Conservation (phyloP, 2,329 filamentous ascomycete species). For the Alternaria rosae region DNA sequence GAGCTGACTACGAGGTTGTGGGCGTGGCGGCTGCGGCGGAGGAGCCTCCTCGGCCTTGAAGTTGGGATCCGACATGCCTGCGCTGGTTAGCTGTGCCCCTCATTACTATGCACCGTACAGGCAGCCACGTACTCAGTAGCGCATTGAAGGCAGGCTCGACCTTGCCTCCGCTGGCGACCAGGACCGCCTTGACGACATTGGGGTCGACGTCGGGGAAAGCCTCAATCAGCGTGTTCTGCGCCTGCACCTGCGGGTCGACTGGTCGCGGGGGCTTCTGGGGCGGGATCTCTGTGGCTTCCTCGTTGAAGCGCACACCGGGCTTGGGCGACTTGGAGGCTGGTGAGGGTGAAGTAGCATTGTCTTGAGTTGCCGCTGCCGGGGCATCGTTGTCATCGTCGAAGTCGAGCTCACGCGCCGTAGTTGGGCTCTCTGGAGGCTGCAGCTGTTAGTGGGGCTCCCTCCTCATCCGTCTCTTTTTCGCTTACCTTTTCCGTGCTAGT, state of each 20-base stretch:
- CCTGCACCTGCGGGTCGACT: conserved; percentile 80
- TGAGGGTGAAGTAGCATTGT: conserved; percentile 42
- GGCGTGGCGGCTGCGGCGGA: conserved; percentile 83
- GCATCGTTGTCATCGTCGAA: conserved; percentile 65
- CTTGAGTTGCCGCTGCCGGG: conserved; percentile 36
- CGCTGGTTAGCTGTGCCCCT: conserved; percentile 18
- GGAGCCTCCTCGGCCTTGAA: conserved; percentile 62
- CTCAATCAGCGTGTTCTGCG: conserved; percentile 87
- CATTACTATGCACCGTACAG: neutral
- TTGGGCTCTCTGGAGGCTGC: conserved; percentile 48
- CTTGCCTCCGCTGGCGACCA: conserved; percentile 83
- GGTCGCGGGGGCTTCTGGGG: conserved; percentile 83
- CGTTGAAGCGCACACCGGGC: conserved; percentile 57
- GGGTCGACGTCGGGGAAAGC: conserved; percentile 87
- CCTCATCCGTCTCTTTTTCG: neutral
- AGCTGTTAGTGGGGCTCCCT: conserved; percentile 4
- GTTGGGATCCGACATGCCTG: conserved; percentile 63
- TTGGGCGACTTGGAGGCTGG: conserved; percentile 51
- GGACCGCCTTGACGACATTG: conserved; percentile 83
- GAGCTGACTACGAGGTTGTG: conserved; percentile 77
- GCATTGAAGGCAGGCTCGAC: conserved; percentile 97
- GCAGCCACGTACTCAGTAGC: conserved; percentile 70
- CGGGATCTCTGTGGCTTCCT: conserved; percentile 62
- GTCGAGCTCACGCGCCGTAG: conserved; percentile 63
- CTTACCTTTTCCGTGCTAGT: conserved; percentile 19